These are phyloP conservation scores for Acmispon strigosus DNA, from an alignment of 306 rosid genomes.

Conservation along the genomic window DNA sequence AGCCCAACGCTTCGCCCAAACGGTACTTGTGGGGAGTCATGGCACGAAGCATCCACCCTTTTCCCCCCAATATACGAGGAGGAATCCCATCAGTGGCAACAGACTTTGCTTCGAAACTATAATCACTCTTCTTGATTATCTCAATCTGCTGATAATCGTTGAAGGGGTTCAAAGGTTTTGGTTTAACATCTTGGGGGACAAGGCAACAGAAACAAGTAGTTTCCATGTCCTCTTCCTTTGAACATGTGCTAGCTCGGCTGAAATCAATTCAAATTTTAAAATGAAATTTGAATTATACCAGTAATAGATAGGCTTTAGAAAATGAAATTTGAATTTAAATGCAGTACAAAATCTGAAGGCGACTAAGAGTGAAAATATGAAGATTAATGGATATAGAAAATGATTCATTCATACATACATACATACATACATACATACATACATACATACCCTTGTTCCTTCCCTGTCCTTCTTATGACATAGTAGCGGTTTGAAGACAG, in stretches of 20 bases:
- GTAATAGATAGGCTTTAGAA: too few species aligned
- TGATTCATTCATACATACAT: too few species aligned
- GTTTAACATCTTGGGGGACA: slow-evolving; percentile 5
- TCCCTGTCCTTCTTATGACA: slow-evolving; percentile 33
- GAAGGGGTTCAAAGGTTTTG: slow-evolving; percentile 19
- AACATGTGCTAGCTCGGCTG: slow-evolving; percentile 37
- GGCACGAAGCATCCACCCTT: slow-evolving; percentile 25
- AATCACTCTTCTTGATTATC: not conserved
- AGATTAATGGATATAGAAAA: not conserved
- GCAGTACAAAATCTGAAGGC: too few species aligned
- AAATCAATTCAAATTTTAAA: not conserved
- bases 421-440: too few species aligned
- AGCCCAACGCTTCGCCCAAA: slow-evolving; percentile 39
- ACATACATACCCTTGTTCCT: slow-evolving; percentile 26
- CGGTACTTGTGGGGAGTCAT: slow-evolving; percentile 14
- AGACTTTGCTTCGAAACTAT: slow-evolving; percentile 32
- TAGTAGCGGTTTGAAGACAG: slow-evolving; percentile 46
- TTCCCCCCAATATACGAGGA: slow-evolving; percentile 14
- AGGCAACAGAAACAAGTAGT: slow-evolving; percentile 16
- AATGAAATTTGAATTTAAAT: too few species aligned
- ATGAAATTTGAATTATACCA: not conserved
- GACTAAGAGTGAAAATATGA: too few species aligned
- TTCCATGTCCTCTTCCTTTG: slow-evolving; percentile 26
- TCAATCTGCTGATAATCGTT: slow-evolving; percentile 26
- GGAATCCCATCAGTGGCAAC: slow-evolving; percentile 36